Conservation (phyloP, 345 rosid genomes). For the Brassica incana region DNA sequence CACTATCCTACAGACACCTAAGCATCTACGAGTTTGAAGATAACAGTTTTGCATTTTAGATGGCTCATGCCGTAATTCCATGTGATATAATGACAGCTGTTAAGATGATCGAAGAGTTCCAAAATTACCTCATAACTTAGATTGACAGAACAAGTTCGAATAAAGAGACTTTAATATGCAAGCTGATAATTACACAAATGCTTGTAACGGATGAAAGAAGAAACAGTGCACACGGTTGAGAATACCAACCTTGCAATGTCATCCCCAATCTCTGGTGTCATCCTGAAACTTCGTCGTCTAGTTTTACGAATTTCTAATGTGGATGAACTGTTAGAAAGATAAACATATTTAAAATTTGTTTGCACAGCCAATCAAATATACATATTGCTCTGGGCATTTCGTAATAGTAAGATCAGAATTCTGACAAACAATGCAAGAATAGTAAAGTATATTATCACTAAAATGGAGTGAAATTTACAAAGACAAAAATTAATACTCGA, state of each 20-base stretch:
- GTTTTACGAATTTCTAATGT: conserved; percentile 74
- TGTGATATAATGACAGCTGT: neutral
- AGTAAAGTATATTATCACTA: neutral
- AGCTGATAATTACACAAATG: conserved; percentile 19
- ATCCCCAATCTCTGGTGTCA: conserved; percentile 97
- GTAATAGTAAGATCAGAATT: conserved; percentile 3
- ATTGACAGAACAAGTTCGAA: conserved; percentile 9
- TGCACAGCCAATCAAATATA: conserved; percentile 22
- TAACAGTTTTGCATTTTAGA: conserved; percentile 6
- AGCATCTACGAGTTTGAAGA: conserved; percentile 10
- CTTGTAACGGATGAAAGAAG: conserved; percentile 19
- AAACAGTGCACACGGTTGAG: conserved; percentile 16
- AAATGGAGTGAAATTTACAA: neutral
- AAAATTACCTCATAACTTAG: conserved; percentile 7
- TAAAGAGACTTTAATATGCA: conserved; percentile 16
- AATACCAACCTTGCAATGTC: conserved; percentile 88
- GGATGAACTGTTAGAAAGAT: conserved; percentile 77
- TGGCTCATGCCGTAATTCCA: conserved; percentile 19
- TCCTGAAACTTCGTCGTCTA: conserved; percentile 91
- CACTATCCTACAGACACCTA: conserved; percentile 13
- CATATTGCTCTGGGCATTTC: neutral
- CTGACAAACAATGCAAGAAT: neutral
- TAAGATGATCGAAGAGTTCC: neutral
- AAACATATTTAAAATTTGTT: conserved; percentile 20
- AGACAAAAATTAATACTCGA: conserved; percentile 8